Evolutionary conservation across 371 early-diverging fungal genomes (phyloP).

Genomic region (Rhizomucor pusillus): DNA sequence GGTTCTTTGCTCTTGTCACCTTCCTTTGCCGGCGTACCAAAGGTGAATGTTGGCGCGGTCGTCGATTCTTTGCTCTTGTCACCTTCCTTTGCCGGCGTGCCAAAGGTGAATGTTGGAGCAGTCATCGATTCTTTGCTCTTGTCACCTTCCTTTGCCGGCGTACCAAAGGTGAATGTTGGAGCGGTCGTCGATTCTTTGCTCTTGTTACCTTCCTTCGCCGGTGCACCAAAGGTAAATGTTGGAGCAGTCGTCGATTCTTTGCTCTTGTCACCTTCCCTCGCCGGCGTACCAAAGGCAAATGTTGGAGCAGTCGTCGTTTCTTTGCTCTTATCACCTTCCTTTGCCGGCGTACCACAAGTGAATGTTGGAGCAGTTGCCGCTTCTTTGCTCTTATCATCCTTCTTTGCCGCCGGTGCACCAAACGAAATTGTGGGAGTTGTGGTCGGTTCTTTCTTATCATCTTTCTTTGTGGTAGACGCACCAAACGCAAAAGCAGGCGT

Average conservation of each 20-base stretch:
- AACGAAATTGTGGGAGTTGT: not conserved
- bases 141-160: constrained; percentile 3
- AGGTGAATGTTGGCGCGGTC: constrained; percentile 9
- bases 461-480: not conserved
- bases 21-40: constrained; percentile 11
- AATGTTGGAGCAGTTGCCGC: not conserved
- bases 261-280: constrained; percentile 2
- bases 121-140: not conserved
- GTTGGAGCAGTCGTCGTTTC: not conserved
- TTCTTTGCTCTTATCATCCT: no score
- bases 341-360: not conserved
- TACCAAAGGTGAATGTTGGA: constrained; percentile 3
- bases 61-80: constrained; percentile 10
- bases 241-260: constrained; percentile 1
- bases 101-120: constrained; percentile 12
- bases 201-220: constrained; percentile 10
- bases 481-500: constrained; percentile 3
- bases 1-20: not conserved
- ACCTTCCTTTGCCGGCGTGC: constrained; percentile 9
- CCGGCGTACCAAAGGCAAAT: constrained; percentile 1
- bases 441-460: no score
- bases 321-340: no score
- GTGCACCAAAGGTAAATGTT: constrained; percentile 15
- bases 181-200: not conserved
- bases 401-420: not conserved